Conservation (phyloP, 768 basidiomycete genomes). For the Lactarius hatsudake region DNA sequence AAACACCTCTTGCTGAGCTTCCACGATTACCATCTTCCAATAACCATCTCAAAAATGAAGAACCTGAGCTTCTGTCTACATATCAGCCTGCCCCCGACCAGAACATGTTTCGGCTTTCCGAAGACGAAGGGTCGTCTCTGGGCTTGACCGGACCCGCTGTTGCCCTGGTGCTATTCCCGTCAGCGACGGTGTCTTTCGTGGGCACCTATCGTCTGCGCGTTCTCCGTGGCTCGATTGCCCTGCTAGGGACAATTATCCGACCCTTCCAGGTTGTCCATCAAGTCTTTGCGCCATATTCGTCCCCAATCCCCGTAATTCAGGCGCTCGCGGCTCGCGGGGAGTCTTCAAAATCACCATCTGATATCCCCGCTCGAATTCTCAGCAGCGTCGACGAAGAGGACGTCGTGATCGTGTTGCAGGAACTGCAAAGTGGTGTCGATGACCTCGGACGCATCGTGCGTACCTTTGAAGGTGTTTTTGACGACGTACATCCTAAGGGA, state of each 20-base stretch:
- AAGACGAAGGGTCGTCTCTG: slow-evolving; percentile 38
- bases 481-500: slow-evolving; percentile 46
- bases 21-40: slow-evolving; percentile 3
- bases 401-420: slow-evolving; percentile 55
- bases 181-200: slow-evolving; percentile 61
- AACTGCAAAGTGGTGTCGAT: slow-evolving; percentile 58
- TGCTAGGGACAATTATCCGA: slow-evolving; percentile 54
- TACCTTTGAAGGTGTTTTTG: slow-evolving; percentile 62
- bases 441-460: slow-evolving; percentile 62
- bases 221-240: slow-evolving; percentile 55
- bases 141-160: slow-evolving; percentile 35
- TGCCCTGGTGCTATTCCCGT: slow-evolving; percentile 44
- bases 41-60: slow-evolving; percentile 12
- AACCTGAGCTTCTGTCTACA: slow-evolving; percentile 42
- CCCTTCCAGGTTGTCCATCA: slow-evolving; percentile 43
- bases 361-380: slow-evolving; percentile 26
- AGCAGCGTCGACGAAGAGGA: slow-evolving; percentile 23
- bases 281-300: slow-evolving; percentile 74
- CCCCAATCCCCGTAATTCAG: slow-evolving; percentile 64
- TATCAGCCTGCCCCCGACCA: slow-evolving; percentile 45
- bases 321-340: slow-evolving; percentile 29
- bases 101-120: slow-evolving; percentile 47
- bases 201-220: slow-evolving; percentile 64
- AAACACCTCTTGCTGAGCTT: slow-evolving; percentile 36
- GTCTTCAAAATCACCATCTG: slow-evolving; percentile 13